These are phyloP conservation scores for Dryadomyces sulphureus DNA, from an alignment of 2,329 filamentous ascomycete species.

Conservation along the genomic window DNA sequence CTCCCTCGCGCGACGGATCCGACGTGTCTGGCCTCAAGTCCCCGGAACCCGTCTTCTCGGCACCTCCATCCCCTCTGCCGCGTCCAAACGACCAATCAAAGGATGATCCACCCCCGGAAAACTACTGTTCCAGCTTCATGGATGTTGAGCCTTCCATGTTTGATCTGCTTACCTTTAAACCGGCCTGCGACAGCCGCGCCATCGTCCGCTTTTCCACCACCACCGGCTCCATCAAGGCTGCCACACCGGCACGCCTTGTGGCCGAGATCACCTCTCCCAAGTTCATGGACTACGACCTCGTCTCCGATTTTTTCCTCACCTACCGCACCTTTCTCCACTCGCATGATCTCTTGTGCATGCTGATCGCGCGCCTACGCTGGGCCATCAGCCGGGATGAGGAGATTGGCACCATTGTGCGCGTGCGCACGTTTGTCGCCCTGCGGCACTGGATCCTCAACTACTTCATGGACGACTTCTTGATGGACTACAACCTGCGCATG, in stretches of 20 bases:
- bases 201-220: conserved; percentile 68
- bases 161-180: conserved; percentile 64
- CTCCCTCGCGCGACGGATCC: neutral
- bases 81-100: neutral
- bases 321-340: conserved; percentile 77
- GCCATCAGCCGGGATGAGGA: conserved; percentile 68
- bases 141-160: conserved; percentile 64
- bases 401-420: conserved; percentile 82
- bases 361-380: conserved; percentile 78
- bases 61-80: neutral
- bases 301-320: conserved; percentile 96
- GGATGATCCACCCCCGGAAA: conserved; percentile 8
- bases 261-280: conserved; percentile 93
- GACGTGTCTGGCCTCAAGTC: neutral
- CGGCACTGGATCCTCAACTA: conserved; percentile 98
- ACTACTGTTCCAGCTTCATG: conserved; percentile 32
- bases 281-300: conserved; percentile 90
- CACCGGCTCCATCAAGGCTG: conserved; percentile 66
- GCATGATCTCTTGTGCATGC: conserved; percentile 62
- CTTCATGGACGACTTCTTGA: conserved; percentile 84
- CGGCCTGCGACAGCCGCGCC: conserved; percentile 59
- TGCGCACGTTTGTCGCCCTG: conserved; percentile 86
- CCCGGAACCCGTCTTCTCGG: neutral
- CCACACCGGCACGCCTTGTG: conserved; percentile 78
- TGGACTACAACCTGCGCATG: conserved; percentile 56